Evolutionary conservation across 2,329 filamentous ascomycete genomes (phyloP), one percentile per base, ranked within the genome.

Genomic region (Aspergillus fumigatiaffinis): DNA sequence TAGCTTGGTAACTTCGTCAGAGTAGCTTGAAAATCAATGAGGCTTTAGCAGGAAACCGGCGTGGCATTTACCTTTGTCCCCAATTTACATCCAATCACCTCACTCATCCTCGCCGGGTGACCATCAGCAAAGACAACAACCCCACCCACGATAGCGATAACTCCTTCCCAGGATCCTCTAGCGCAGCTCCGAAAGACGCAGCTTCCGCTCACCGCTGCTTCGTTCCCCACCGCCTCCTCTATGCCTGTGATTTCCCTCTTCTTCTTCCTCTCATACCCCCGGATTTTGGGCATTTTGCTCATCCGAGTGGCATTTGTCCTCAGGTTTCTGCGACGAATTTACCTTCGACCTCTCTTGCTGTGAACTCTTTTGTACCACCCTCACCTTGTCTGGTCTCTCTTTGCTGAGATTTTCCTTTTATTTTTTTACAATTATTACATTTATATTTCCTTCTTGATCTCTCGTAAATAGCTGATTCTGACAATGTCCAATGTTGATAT

Each of bases 401-500:
- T 35, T 26, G 20, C 21, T 60, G 25, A 49, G 20, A 52, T 32
- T 51, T 35, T 54, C 44, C 54, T 38, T 53, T 50, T 51, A 57
- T n/a, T n/a, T 57, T 53, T 60, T 50, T 51, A 57, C 58, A 38
- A 7, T 17, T 17, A 38, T 17, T 14, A 17, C 52, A 60, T 58
- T 65, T 62, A 60, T 55, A 60, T 56, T 47, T 46, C 42, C 51
- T 56, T 59, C 60, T 61, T 56, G 51, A 54, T 56, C 56, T 48
- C 52, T 63, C 55, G 63, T 63, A 62, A 51, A 62, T 58, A 62
- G 54, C 55, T 23, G 35, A 25, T 46, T 48, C 51, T 46, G 52
- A 74, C 68, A 57, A 78, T 78, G 72, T 76, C 72, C 62, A 77
- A 77, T 70, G 71, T 78, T 62, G 75, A 76, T 72, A 62, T 79